Conservation (phyloP, 2,329 filamentous ascomycete genomes). For the Verticillium isaacii region DNA sequence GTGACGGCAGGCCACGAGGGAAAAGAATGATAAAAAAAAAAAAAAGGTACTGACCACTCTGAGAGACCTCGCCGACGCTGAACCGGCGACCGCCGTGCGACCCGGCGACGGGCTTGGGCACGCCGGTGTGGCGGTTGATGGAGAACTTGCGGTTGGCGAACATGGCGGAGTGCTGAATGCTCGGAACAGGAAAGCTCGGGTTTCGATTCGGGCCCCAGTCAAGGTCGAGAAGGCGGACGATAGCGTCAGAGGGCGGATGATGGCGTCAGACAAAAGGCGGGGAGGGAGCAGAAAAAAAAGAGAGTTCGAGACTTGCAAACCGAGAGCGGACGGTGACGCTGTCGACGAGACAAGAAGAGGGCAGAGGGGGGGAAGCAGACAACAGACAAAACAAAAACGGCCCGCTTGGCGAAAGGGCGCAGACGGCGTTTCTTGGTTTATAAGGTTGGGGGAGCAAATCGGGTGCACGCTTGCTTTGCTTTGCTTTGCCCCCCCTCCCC, state of each 20-base stretch:
- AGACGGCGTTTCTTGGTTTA: background rate
- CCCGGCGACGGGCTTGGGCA: conserved; percentile 42
- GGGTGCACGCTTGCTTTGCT: background rate
- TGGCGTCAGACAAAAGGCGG: background rate
- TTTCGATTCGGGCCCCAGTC: background rate
- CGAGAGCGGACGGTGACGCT: background rate
- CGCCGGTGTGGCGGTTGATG: conserved; percentile 62
- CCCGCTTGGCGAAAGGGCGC: background rate
- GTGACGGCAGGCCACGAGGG: background rate
- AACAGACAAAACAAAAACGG: background rate
- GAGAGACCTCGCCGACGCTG: conserved; percentile 52
- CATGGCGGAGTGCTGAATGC: conserved; percentile 26
- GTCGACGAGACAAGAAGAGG: background rate
- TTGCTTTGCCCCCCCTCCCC: too few species aligned
- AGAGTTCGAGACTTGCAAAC: background rate
- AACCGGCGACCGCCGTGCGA: conserved; percentile 40
- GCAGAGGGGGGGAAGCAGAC: background rate
- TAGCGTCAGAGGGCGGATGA: background rate
- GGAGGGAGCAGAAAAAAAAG: background rate
- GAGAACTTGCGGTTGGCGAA: conserved; percentile 59
- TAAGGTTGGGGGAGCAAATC: background rate
- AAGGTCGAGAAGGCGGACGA: background rate
- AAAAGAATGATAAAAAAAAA: background rate
- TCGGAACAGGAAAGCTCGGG: too few species aligned
- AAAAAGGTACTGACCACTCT: conserved; percentile 45